A percentile compares a stretch with the other conserved stretches of the same genome.
Evolutionary conservation across 2,329 filamentous ascomycete species (phyloP).

Genomic region (Microdochium bolleyi): DNA sequence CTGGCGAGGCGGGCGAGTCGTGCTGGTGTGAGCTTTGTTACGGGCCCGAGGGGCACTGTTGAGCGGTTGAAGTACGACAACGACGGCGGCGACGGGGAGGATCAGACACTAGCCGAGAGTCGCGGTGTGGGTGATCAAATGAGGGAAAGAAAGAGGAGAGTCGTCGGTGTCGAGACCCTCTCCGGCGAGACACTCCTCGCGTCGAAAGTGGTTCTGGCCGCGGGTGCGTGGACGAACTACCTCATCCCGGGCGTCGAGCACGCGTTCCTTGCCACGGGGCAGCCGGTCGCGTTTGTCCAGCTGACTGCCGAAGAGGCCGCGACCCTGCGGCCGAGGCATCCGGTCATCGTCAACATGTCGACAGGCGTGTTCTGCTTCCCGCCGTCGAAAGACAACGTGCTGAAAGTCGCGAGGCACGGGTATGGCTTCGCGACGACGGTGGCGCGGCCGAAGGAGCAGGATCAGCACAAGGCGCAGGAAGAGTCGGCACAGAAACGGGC

Average conservation of each 20-base stretch:
- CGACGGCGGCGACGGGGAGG: neutral
- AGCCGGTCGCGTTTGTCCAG: constrained; percentile 56
- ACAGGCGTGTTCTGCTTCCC: constrained; percentile 49
- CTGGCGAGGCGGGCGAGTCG: constrained; percentile 36
- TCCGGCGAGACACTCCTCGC: neutral
- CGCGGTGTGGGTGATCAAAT: neutral
- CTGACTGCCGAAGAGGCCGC: constrained; percentile 50
- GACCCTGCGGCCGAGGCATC: constrained; percentile 37
- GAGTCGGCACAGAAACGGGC: neutral
- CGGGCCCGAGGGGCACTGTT: constrained; percentile 18
- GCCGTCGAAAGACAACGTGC: constrained; percentile 28
- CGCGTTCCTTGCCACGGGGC: constrained; percentile 55
- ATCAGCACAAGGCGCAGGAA: constrained; percentile 21
- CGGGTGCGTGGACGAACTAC: constrained; percentile 57
- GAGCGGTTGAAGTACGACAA: constrained; percentile 10
- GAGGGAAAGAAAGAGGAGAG: constrained; percentile 1
- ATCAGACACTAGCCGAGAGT: too few species aligned
- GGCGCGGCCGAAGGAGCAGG: neutral
- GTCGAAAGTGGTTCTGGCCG: constrained; percentile 46
- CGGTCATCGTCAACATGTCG: constrained; percentile 49
- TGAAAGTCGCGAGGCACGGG: constrained; percentile 55
- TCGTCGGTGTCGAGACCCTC: constrained; percentile 15
- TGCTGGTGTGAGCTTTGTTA: constrained; percentile 27
- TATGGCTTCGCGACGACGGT: constrained; percentile 33
- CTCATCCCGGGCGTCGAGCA: constrained; percentile 48